phyloP scores from a whole-genome alignment of 306 rosid genomes.

The Cajanus cajan region DNA sequence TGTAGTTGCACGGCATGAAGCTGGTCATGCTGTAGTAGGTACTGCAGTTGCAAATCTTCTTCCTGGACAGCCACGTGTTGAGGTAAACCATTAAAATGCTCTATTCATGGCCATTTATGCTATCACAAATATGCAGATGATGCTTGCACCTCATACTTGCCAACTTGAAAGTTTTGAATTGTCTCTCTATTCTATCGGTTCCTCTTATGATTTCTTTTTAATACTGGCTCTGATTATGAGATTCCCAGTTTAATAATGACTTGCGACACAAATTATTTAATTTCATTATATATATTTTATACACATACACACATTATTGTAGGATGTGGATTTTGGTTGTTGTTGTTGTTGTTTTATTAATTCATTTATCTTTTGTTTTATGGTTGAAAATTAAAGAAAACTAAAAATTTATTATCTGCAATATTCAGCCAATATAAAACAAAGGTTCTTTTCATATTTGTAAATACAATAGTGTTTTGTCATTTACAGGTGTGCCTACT shows the following conservation, averaged over 20 bases:
- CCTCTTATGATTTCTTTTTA: constrained; percentile 5
- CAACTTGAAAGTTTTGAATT: constrained; percentile 18
- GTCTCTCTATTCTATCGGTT: background rate
- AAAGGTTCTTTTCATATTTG: constrained; percentile 22
- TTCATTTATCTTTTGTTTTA: background rate
- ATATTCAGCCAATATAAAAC: background rate
- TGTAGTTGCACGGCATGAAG: constrained; percentile 99
- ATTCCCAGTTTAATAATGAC: background rate
- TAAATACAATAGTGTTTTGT: background rate
- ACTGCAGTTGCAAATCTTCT: constrained; percentile 96
- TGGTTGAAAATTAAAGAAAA: background rate
- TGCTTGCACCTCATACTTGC: constrained; percentile 4
- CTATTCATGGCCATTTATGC: background rate
- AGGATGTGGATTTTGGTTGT: background rate
- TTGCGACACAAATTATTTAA: background rate
- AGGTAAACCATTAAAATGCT: constrained; percentile 53
- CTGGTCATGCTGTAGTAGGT: constrained; percentile 98
- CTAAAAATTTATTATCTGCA: background rate
- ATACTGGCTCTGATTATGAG: background rate
- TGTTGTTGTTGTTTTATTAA: too few relatives aligned
- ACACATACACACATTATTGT: too few relatives aligned
- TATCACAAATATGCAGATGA: constrained; percentile 13
- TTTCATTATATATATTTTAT: background rate
- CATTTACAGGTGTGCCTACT: background rate
- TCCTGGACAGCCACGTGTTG: constrained; percentile 94